Evolutionary conservation across 768 basidiomycete species (phyloP).

Genomic region (Collybiopsis luxurians): DNA sequence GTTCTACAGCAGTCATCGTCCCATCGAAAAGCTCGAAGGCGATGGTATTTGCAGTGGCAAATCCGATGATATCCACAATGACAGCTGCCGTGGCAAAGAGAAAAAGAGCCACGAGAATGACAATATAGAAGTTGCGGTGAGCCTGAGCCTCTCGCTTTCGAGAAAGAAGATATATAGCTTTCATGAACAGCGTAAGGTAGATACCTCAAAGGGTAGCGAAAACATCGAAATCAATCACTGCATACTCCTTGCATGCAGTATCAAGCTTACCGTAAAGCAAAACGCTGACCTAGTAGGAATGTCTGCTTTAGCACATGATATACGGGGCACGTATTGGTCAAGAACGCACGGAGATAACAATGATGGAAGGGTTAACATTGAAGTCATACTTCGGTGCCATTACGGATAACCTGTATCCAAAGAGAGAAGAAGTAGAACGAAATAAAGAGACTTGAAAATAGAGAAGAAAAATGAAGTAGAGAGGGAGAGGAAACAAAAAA

Average conservation of each 20-base stretch:
- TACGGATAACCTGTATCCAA: too few relatives aligned
- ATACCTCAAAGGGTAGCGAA: neutral
- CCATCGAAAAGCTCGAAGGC: neutral
- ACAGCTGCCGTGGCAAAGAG: neutral
- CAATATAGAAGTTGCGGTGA: neutral
- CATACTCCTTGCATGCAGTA: too few relatives aligned
- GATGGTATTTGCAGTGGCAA: neutral
- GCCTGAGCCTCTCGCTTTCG: neutral
- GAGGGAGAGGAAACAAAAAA: too few relatives aligned
- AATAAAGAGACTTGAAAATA: too few relatives aligned
- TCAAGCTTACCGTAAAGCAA: neutral
- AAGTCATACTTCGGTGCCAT: neutral
- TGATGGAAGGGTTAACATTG: neutral
- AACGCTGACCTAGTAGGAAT: neutral
- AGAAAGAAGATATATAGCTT: neutral
- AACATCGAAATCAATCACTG: too few relatives aligned
- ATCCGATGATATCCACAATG: neutral
- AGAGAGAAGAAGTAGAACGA: too few relatives aligned
- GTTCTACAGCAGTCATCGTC: neutral
- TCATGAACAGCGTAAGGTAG: neutral
- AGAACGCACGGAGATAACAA: neutral
- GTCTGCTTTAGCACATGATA: too few relatives aligned
- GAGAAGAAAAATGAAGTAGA: too few relatives aligned
- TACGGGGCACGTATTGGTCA: too few relatives aligned
- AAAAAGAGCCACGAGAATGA: neutral